Evolutionary conservation across 495 filamentous ascomycete genomes (phyloP).

Genomic region (Xylaria cubensis): DNA sequence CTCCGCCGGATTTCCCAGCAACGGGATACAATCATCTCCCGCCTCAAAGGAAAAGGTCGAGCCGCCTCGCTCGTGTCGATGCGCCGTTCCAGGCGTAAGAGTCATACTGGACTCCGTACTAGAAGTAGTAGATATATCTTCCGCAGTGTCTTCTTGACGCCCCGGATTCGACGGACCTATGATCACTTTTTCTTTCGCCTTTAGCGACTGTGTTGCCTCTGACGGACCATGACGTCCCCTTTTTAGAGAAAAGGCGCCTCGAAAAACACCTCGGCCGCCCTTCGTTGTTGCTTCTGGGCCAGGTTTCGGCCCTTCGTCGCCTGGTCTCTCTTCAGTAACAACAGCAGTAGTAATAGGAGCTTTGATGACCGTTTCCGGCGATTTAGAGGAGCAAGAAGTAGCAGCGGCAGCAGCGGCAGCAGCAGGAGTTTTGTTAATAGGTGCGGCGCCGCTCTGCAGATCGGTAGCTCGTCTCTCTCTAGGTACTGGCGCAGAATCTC

Average conservation of each 20-base stretch:
- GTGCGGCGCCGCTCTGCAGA: background rate
- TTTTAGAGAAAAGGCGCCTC: too few species aligned
- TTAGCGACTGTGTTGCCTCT: background rate
- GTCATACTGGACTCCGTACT: background rate
- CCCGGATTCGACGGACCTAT: too few species aligned
- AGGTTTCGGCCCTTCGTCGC: background rate
- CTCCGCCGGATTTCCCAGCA: background rate
- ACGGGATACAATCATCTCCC: background rate
- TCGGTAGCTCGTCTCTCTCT: background rate
- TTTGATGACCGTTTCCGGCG: background rate
- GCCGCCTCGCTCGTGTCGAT: background rate
- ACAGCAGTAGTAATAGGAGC: background rate
- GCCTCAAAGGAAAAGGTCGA: slow-evolving; percentile 15
- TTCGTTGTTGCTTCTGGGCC: background rate
- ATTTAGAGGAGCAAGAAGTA: too few species aligned
- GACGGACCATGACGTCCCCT: background rate
- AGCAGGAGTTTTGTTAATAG: background rate
- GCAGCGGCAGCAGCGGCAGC: too few species aligned
- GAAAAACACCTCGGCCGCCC: background rate
- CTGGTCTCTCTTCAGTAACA: background rate
- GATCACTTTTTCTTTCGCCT: background rate
- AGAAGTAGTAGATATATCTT: background rate
- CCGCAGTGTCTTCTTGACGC: too few species aligned
- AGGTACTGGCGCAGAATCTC: background rate
- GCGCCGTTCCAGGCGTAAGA: background rate